Conservation (phyloP, 2,329 filamentous ascomycete species). For the Colletotrichum musae region DNA sequence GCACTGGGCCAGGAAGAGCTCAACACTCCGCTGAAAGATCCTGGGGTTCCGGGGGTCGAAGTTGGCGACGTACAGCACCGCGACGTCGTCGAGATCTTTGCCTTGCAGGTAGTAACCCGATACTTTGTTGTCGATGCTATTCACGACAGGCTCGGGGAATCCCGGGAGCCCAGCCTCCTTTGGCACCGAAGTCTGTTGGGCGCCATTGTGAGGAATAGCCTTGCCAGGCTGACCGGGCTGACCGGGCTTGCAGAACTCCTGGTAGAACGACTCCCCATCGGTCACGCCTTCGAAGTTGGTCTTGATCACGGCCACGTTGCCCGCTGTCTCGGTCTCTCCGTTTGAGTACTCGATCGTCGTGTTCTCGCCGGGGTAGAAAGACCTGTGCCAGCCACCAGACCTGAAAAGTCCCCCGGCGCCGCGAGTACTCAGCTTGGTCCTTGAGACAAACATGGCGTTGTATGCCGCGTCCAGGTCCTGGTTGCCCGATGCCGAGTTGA, state of each 20-base stretch:
- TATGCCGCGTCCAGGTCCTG: constrained; percentile 51
- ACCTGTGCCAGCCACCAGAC: constrained; percentile 45
- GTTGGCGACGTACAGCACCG: constrained; percentile 47
- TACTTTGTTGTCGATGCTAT: constrained; percentile 44
- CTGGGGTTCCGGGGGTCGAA: constrained; percentile 46
- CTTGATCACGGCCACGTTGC: constrained; percentile 50
- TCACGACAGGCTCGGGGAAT: constrained; percentile 49
- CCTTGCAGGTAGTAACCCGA: constrained; percentile 53
- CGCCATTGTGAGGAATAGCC: background rate
- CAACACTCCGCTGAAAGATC: constrained; percentile 50
- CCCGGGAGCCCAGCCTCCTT: constrained; percentile 8
- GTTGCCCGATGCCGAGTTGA: constrained; percentile 37
- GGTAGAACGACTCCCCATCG: constrained; percentile 52
- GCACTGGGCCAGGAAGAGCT: constrained; percentile 44
- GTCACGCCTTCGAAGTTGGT: constrained; percentile 47
- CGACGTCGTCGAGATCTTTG: constrained; percentile 51
- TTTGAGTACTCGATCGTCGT: constrained; percentile 54
- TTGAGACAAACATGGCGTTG: constrained; percentile 55
- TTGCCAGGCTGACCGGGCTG: background rate
- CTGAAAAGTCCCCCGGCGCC: constrained; percentile 51
- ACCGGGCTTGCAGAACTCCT: constrained; percentile 48
- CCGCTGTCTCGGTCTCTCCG: constrained; percentile 47
- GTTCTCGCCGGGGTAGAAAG: constrained; percentile 48
- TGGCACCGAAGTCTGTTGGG: background rate
- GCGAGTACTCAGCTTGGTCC: constrained; percentile 41